Conservation (phyloP, 1,284 basidiomycete genomes). For the Ceratobasidium sp. region DNA sequence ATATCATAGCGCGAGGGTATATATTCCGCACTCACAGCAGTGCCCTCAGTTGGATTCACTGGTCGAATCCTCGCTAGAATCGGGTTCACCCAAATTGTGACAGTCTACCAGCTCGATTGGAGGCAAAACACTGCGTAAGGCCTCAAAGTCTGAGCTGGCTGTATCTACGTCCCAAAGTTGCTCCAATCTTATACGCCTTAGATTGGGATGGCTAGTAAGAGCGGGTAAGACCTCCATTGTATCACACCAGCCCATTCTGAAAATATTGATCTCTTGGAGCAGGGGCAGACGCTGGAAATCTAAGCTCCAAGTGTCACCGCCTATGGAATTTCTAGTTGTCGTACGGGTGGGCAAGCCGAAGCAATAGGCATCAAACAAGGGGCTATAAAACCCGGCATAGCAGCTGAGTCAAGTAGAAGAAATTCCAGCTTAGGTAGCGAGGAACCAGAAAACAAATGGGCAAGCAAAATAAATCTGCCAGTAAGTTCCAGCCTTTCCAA, state of each 20-base stretch:
- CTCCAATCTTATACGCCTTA: background rate
- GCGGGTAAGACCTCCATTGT: background rate
- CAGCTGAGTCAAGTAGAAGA: background rate
- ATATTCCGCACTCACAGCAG: too few species aligned
- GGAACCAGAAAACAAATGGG: background rate
- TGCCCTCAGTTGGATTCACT: constrained; percentile 7
- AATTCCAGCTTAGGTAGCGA: background rate
- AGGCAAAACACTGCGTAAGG: background rate
- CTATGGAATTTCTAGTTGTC: background rate
- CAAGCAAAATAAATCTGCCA: background rate
- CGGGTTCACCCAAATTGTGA: too few species aligned
- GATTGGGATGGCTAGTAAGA: background rate
- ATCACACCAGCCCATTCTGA: background rate
- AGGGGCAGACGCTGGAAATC: background rate
- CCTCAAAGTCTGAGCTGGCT: background rate
- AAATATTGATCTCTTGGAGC: background rate
- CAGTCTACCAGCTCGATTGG: background rate
- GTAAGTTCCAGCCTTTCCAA: constrained; percentile 1
- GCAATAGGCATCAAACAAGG: background rate
- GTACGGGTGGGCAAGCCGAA: background rate
- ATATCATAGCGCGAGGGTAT: too few species aligned
- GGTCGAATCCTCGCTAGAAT: too few species aligned
- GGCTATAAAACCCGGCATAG: background rate
- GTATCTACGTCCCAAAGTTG: background rate
- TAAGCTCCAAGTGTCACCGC: background rate